Conservation (phyloP, 805 yeast genomes). For the Starmerella stigmatis region DNA sequence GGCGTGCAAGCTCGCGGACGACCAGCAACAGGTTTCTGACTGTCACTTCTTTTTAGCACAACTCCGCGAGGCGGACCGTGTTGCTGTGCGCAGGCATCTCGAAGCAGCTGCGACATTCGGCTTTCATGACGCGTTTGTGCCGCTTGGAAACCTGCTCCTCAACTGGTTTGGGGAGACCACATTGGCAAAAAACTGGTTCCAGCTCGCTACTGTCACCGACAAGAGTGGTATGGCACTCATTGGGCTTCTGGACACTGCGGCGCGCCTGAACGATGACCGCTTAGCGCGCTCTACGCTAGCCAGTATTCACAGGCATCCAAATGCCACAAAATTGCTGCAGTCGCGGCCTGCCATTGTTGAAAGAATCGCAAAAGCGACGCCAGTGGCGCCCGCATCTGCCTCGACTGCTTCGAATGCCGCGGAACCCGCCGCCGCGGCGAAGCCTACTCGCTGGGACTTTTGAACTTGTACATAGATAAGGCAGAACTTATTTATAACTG, state of each 20-base stretch:
- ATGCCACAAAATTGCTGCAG: slow-evolving; percentile 12
- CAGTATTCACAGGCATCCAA: slow-evolving; percentile 12
- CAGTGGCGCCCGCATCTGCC: no score
- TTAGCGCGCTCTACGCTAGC: slow-evolving; percentile 8
- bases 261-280: slow-evolving; percentile 10
- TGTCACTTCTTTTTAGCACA: slow-evolving; percentile 73
- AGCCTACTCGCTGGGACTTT: neutral
- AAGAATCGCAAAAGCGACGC: no score
- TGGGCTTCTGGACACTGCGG: slow-evolving; percentile 24
- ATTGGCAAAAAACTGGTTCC: slow-evolving; percentile 75
- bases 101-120: slow-evolving; percentile 73
- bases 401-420: neutral
- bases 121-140: slow-evolving; percentile 61
- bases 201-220: slow-evolving; percentile 43
- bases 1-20: slow-evolving; percentile 51
- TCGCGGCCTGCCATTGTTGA: neutral
- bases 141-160: slow-evolving; percentile 69
- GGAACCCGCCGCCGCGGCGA: neutral
- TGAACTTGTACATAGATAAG: neutral
- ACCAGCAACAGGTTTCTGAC: slow-evolving; percentile 42
- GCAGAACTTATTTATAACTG: no score
- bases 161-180: slow-evolving; percentile 54
- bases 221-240: slow-evolving; percentile 22
- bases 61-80: slow-evolving; percentile 51
- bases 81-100: slow-evolving; percentile 56